These are phyloP conservation scores for Paraurostyla sp. DNA, from an alignment of 73 alveolate genomes.

Conservation along the genomic window DNA sequence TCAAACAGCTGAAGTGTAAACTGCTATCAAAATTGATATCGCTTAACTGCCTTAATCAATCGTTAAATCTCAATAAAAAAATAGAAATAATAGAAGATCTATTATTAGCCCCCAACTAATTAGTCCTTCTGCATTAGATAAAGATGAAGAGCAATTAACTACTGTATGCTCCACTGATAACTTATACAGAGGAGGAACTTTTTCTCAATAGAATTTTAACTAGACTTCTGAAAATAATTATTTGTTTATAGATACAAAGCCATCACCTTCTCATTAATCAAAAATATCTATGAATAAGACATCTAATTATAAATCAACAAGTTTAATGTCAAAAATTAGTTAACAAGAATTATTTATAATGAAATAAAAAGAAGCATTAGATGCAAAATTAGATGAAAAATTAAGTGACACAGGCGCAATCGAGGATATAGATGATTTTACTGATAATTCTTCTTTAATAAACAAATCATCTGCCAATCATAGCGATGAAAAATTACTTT, in stretches of 20 bases:
- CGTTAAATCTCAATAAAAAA: background rate
- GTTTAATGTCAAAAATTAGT: background rate
- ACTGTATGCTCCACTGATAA: conserved; percentile 10
- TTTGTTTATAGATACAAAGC: background rate
- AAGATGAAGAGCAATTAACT: conserved; percentile 20
- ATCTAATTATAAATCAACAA: conserved; percentile 20
- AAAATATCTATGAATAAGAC: background rate
- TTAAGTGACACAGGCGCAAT: background rate
- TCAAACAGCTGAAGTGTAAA: background rate
- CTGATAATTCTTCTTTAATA: background rate
- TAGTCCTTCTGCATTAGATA: background rate
- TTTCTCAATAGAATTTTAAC: background rate
- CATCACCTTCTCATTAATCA: background rate
- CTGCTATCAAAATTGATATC: background rate
- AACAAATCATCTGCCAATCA: too few species aligned
- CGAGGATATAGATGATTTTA: background rate
- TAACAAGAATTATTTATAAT: background rate
- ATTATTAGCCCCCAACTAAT: background rate
- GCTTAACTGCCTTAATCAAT: background rate
- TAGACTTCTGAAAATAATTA: background rate
- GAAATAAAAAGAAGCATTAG: background rate
- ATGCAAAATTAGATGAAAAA: background rate
- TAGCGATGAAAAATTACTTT: background rate
- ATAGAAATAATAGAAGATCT: background rate
- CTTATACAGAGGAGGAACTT: background rate